Base-by-base conservation (phyloP, 2,329 filamentous ascomycete species). In the Cadophora gregata region DNA sequence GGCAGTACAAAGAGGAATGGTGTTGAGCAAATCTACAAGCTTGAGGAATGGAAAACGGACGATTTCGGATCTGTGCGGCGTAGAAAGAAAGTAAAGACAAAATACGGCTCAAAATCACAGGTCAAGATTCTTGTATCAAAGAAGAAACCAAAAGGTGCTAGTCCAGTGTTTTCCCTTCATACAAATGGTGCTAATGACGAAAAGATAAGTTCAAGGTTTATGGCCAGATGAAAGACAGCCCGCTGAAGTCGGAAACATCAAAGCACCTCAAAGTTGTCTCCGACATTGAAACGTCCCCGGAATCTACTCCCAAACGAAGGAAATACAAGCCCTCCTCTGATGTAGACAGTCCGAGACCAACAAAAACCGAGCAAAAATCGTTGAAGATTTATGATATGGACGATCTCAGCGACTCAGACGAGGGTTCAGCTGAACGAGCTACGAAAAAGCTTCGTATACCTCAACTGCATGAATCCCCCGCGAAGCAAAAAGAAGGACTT, bases 1-100 rank as follows among this genome's bases (percentile, higher is more conserved):
- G 27, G 29, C 24, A 68, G 62, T 33, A 61, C 65, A 2, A 74
- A 73, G 65, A 70, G 72, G 48, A 74, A 72, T 53, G 62, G 42
- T 6, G 45, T 65, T 25, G 67, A 69, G 24, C 65, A 71, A 2
- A n/a, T 19, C 16, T n/a, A 56, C 0, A 59, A 48, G 21, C 62
- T 71, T 63, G 69, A 67, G 27, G 48, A 42, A 47, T 59, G 62
- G 12, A 72, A 68, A 64, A 29, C 42, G 21, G 71, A 75, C 63
- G 38, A 9, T 1, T 71, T 71, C 48, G 73, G 71, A 36, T 14
- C 14, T 53, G 24, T 47, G 8, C 48, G 10, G 25, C 14, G 24
- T 6, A n/a, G 14, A 4, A 31, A 24, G 47, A 58, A 42, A 38
- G 31, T 36, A 24, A 60, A 36, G 33, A 27, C 24, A 16, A 42